Evolutionary conservation across 257 asterid species (phyloP), one percentile per base, ranked within the genome.

Genomic region (Petunia secreta): DNA sequence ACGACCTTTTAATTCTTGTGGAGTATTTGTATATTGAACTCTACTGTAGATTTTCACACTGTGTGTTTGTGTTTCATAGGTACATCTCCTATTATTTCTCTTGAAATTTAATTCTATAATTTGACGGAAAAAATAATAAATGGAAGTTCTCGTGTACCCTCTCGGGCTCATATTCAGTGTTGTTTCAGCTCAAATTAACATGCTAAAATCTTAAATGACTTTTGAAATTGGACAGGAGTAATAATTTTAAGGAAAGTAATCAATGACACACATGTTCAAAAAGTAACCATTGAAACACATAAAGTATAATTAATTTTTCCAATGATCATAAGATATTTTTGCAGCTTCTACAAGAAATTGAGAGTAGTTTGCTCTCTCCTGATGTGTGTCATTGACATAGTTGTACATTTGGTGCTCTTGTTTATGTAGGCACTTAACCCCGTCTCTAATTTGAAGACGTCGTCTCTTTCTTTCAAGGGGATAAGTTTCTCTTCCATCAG

Each of bases 401-500:
- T 25, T 43, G 4, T 16, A 68, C 9, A 68, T 44, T 68, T 68
- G 16, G 0, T 69, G 9, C 44, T 71, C 44, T 50, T 71, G 77
- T 71, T 71, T 25, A 48, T 48, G 77, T 60, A 71, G 77, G 77
- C 44, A 71, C 77, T 50, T 48, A 48, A 71, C 62, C 34, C 6
- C 34, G 60, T 48, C 11, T 48, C 79, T 1, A 79, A 57, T 50
- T 75, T 85, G 86, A 86, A 83, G 67, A 75, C 80, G 5, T 83
- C 83, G 39, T 81, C 90, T 0, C 74, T 88, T 63, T 48, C 91
- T 14, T 55, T 83, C 82, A 85, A 43, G 52, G 84, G 88, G 67
- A 88, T 60, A 41, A 80, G 76, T 73, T 88, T 81, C 85, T 87
- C 82, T n/a, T 85, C 88, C 82, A 84, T 85, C 57, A 78, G 79